These are phyloP conservation scores for Puccinellia tenuiflora DNA, from an alignment of 176 grass and related monocot species.

Conservation along the genomic window DNA sequence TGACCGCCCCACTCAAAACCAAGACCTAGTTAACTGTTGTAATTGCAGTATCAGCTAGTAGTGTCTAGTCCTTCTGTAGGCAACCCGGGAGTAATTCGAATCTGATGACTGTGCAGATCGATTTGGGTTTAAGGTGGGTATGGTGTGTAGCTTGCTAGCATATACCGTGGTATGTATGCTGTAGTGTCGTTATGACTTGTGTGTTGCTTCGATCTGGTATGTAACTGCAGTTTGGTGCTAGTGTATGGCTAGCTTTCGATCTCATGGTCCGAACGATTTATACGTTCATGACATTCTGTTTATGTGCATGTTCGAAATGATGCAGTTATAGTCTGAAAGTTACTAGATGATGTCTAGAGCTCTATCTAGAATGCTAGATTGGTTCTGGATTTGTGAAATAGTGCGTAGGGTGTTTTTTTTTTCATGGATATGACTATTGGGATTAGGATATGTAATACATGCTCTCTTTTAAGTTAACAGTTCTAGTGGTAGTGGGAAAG, in stretches of 20 bases:
- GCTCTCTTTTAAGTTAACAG: background rate
- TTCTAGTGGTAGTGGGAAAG: background rate
- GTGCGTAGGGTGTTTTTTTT: background rate
- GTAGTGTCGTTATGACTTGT: background rate
- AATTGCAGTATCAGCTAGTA: background rate
- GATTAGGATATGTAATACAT: background rate
- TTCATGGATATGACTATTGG: background rate
- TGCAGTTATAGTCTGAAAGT: background rate
- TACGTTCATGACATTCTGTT: background rate
- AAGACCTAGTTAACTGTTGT: background rate
- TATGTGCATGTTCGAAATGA: background rate
- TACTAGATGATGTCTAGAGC: background rate
- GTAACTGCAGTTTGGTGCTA: background rate
- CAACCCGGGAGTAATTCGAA: background rate
- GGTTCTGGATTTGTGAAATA: background rate
- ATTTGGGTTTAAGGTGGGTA: background rate
- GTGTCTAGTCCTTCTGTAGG: background rate
- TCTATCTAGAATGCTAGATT: background rate
- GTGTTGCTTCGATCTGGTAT: background rate
- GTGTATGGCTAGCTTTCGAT: background rate
- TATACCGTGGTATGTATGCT: background rate
- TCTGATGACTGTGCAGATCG: background rate
- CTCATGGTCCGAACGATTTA: background rate
- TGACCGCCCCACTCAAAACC: background rate
- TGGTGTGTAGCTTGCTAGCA: background rate